Conservation (phyloP, 2,329 filamentous ascomycete genomes). For the Phyllachora maydis region DNA sequence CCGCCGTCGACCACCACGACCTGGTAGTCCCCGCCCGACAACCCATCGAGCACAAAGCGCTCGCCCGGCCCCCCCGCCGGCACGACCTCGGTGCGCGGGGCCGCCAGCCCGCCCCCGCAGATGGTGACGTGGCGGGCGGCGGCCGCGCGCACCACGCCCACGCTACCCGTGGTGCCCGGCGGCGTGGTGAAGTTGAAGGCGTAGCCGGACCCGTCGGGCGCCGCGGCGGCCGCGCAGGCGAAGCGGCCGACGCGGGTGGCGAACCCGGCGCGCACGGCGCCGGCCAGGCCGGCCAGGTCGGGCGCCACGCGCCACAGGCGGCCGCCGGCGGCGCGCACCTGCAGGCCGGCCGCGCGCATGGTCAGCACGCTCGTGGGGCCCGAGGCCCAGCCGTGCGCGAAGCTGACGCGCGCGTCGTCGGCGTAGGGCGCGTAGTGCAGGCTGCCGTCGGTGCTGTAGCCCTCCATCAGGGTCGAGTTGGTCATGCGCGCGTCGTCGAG, state of each 20-base stretch:
- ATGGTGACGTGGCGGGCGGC: too few relatives aligned
- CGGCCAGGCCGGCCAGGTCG: constrained; percentile 13
- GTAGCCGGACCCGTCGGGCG: too few relatives aligned
- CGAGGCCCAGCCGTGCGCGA: constrained; percentile 28
- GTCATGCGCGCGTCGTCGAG: constrained; percentile 30
- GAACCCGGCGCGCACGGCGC: constrained; percentile 14
- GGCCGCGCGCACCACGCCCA: too few relatives aligned
- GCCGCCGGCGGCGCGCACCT: constrained; percentile 14
- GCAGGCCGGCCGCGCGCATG: constrained; percentile 17
- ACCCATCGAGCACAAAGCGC: too few relatives aligned
- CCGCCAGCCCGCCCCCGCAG: too few relatives aligned
- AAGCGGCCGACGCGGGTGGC: constrained; percentile 14
- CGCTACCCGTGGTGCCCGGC: too few relatives aligned
- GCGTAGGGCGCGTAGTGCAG: constrained; percentile 25
- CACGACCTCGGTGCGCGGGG: too few relatives aligned
- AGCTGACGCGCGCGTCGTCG: constrained; percentile 22
- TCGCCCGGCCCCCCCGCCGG: too few relatives aligned
- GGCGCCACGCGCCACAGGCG: constrained; percentile 15
- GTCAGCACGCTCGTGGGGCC: constrained; percentile 22
- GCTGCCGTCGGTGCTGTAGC: constrained; percentile 20
- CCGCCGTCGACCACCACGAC: too few relatives aligned
- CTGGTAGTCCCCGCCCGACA: too few relatives aligned
- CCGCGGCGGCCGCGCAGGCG: too few relatives aligned
- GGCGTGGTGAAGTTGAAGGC: too few relatives aligned
- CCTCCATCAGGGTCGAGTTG: constrained; percentile 28